A percentile compares a stretch with the other conserved stretches of the same genome.
Conservation (phyloP, 345 rosid species). For the Aethionema arabicum region DNA sequence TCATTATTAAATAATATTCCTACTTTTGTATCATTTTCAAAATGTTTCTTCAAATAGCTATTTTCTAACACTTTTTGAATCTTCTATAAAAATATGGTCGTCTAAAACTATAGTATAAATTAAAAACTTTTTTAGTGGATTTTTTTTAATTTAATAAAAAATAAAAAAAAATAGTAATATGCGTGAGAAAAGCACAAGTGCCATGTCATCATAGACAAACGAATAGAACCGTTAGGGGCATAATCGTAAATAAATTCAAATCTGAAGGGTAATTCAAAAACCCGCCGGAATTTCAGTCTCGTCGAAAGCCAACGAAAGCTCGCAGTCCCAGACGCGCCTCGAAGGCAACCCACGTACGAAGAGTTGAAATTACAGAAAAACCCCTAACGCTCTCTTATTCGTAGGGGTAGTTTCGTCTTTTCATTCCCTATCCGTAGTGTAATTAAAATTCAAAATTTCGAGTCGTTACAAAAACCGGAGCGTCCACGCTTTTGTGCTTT, state of each 20-base stretch:
- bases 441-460: slow-evolving; percentile 43
- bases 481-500: slow-evolving; percentile 31
- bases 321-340: slow-evolving; percentile 47
- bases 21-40: slow-evolving; percentile 3
- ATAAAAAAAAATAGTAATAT: background rate
- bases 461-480: slow-evolving; percentile 57
- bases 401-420: slow-evolving; percentile 29
- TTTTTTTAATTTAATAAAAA: background rate
- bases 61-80: background rate
- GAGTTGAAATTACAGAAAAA: slow-evolving; percentile 4
- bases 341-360: slow-evolving; percentile 16
- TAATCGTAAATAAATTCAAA: slow-evolving; percentile 25
- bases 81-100: background rate
- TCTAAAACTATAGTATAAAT: too few relatives aligned
- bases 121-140: background rate
- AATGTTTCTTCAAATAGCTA: slow-evolving; percentile 19
- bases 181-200: slow-evolving; percentile 4
- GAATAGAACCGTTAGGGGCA: slow-evolving; percentile 54
- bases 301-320: slow-evolving; percentile 37
- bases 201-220: slow-evolving; percentile 32
- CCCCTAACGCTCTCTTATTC: background rate
- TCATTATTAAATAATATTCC: background rate
- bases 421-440: background rate
- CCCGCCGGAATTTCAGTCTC: slow-evolving; percentile 57
- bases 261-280: slow-evolving; percentile 14